phyloP scores from a whole-genome alignment of 805 yeast genomes.

The Komagataella pseudopastoris region DNA sequence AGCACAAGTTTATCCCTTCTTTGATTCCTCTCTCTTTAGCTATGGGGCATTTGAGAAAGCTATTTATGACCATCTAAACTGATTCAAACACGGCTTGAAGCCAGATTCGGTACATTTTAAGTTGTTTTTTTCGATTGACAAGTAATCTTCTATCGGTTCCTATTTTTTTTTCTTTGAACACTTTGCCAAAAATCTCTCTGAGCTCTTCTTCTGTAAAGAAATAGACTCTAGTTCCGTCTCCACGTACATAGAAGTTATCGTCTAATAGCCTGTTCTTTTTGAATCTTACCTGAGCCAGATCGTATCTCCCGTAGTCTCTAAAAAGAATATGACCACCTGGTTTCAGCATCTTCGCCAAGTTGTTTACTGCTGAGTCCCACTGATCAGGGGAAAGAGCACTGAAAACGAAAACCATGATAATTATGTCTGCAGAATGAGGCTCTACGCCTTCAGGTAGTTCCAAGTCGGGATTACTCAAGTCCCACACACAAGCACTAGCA shows the following conservation, averaged over 20 bases:
- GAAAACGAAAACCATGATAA: slow-evolving; percentile 91
- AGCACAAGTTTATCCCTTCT: background rate
- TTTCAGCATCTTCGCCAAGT: slow-evolving; percentile 59
- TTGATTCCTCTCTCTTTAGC: background rate
- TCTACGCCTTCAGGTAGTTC: slow-evolving; percentile 74
- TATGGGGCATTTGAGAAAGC: background rate
- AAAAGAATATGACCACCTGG: slow-evolving; percentile 89
- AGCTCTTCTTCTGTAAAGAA: slow-evolving; percentile 93
- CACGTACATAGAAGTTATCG: slow-evolving; percentile 90
- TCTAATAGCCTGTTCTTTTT: slow-evolving; percentile 78
- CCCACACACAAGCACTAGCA: slow-evolving; percentile 91
- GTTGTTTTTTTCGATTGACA: slow-evolving; percentile 81
- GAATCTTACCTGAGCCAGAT: slow-evolving; percentile 88
- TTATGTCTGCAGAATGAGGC: slow-evolving; percentile 73
- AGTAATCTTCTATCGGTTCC: slow-evolving; percentile 85
- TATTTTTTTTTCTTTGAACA: slow-evolving; percentile 57
- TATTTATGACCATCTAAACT: background rate
- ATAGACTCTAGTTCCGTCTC: slow-evolving; percentile 96
- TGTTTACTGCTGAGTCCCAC: slow-evolving; percentile 72
- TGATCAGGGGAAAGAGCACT: slow-evolving; percentile 86
- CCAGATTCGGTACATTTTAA: slow-evolving; percentile 97
- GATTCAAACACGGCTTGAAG: slow-evolving; percentile 73
- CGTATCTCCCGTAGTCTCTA: slow-evolving; percentile 93
- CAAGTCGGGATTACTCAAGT: slow-evolving; percentile 66
- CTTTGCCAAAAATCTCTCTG: slow-evolving; percentile 50